Conservation (phyloP, 345 rosid species). For the Triadica sebifera region DNA sequence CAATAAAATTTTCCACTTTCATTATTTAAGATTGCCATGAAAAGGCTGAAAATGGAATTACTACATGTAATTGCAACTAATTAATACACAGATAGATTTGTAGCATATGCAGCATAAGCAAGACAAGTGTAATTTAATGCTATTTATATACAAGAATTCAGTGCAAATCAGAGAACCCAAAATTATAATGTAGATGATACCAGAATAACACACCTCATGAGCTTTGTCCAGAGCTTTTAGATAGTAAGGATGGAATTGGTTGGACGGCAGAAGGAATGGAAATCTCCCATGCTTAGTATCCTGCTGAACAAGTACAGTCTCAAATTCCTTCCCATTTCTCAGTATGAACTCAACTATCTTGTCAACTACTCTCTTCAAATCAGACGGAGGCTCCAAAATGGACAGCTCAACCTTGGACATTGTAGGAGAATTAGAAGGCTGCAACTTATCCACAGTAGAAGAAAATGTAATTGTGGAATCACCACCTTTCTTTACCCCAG, state of each 20-base stretch:
- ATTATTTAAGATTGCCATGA: not conserved
- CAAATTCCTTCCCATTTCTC: constrained; percentile 82
- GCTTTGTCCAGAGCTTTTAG: constrained; percentile 62
- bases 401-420: constrained; percentile 43
- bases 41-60: not conserved
- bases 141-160: not conserved
- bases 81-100: not conserved
- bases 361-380: constrained; percentile 75
- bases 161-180: not conserved
- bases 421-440: constrained; percentile 31
- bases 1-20: too few relatives aligned
- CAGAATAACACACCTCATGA: constrained; percentile 52
- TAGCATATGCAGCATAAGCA: not conserved
- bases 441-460: constrained; percentile 36
- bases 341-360: constrained; percentile 90
- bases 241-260: constrained; percentile 67
- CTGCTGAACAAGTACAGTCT: constrained; percentile 78
- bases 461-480: constrained; percentile 21
- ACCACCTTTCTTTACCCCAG: constrained; percentile 44
- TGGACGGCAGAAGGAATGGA: constrained; percentile 73
- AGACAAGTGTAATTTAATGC: not conserved
- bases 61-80: not conserved
- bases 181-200: not conserved
- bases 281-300: constrained; percentile 79
- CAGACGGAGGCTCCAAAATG: constrained; percentile 79